Base-by-base conservation (phyloP, 2,329 filamentous ascomycete genomes). In the Beauveria bassiana region DNA sequence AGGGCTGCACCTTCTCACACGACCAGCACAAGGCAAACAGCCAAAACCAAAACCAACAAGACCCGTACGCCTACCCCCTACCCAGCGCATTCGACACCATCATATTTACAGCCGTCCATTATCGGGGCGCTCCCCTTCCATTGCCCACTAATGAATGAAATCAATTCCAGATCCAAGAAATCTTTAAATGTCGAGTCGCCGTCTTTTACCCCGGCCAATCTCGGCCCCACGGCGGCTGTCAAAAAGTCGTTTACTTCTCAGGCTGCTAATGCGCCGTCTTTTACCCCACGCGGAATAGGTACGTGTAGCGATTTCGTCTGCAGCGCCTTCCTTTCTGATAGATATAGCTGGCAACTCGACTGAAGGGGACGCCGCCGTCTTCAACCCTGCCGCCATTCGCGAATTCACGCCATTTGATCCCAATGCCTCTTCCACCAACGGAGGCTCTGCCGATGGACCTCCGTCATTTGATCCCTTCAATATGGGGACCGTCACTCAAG, bases 181-280 rank as follows among this genome's bases (percentile, higher is more conserved):
- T 81, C 88, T 31, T 81, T 99, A 67, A 99, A 96, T 74, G 95
- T 96, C 70, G 95, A 98, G 70, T 98, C 95, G 9, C 93, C 95
- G 14, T 91, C 93, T 53, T 99, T 99, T 73, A 97, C 91, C 0
- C 93, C 93, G 6, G 78, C 84, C 16, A 77, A 73, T 62, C 68
- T 80, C 49, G 74, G 76, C 62, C 66, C 81, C 49, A 74, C 76
- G 26, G 75, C 77, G 1, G 70, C 77, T 26, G 91, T 91, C 74
- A 89, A 89, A 69, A 82, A 87, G 10, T 87, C 87, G 9, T 92
- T 98, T 65, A 95, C 93, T 8, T 91, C 92, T 1, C 92, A 96
- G 74, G 89, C 91, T 61, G 93, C 89, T n/a, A 95, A 84, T 72
- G 95, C 93, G 24, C 89, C 91, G 22, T 86, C 90, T 5, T 96